A percentile compares a stretch with the other conserved stretches of the same genome.
phyloP scores from a whole-genome alignment of 202 grass and related monocot genomes.

The Schoenoplectus tabernaemontani region DNA sequence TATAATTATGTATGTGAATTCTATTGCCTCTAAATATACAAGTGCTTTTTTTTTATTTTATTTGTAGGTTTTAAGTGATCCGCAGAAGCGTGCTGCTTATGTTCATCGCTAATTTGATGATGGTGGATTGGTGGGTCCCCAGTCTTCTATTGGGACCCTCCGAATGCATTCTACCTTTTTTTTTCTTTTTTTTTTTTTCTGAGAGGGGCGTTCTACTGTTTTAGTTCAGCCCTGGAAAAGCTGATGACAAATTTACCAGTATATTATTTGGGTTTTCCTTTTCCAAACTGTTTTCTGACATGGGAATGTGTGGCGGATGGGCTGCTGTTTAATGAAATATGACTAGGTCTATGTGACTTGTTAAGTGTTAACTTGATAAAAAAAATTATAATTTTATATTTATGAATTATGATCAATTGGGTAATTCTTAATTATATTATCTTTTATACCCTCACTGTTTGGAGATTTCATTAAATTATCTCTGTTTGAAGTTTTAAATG shows the following conservation, averaged over 20 bases:
- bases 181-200: neutral
- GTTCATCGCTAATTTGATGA: slow-evolving; percentile 45
- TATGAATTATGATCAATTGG: too few relatives aligned
- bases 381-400: too few relatives aligned
- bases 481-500: too few relatives aligned
- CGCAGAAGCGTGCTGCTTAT: slow-evolving; percentile 57
- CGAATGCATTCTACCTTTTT: too few relatives aligned
- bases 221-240: slow-evolving; percentile 53
- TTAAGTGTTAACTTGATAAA: too few relatives aligned
- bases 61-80: slow-evolving; percentile 65
- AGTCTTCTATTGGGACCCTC: slow-evolving; percentile 23
- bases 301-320: slow-evolving; percentile 33
- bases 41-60: too few relatives aligned
- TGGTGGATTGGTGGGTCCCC: slow-evolving; percentile 50
- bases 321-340: neutral
- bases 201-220: slow-evolving; percentile 21
- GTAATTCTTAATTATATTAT: too few relatives aligned
- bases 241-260: slow-evolving; percentile 49
- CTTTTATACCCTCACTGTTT: too few relatives aligned
- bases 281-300: slow-evolving; percentile 48
- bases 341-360: too few relatives aligned
- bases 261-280: slow-evolving; percentile 51
- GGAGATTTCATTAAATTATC: too few relatives aligned
- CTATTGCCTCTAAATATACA: neutral
- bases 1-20: neutral